phyloP scores from a whole-genome alignment of 1,284 basidiomycete species.

The Hypsizygus ulmarius region DNA sequence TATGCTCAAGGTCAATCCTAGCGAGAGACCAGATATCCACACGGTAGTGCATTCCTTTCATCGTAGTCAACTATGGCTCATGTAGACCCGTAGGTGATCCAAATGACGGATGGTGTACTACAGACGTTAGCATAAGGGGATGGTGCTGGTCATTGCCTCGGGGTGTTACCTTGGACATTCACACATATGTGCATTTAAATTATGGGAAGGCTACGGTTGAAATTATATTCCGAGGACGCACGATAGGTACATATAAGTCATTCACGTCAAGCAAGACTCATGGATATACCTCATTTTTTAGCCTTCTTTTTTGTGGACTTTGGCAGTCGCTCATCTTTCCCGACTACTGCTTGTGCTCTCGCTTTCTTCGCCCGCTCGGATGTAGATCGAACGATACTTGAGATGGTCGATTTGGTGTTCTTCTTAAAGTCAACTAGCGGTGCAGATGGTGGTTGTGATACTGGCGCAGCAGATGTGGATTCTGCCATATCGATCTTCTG shows the following conservation, averaged over 20 bases:
- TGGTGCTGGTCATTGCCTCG: background rate
- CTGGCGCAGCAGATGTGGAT: background rate
- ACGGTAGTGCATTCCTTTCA: conserved; percentile 43
- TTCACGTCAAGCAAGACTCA: too few species aligned
- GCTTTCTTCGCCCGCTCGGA: conserved; percentile 33
- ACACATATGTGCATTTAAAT: conserved; percentile 9
- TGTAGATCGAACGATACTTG: conserved; percentile 32
- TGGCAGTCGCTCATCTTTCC: conserved; percentile 4
- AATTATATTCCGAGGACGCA: background rate
- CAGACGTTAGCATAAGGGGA: conserved; percentile 47
- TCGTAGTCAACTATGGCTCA: background rate
- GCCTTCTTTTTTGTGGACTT: conserved; percentile 7
- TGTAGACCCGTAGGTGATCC: conserved; percentile 58
- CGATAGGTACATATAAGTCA: too few species aligned
- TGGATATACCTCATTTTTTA: conserved; percentile 1
- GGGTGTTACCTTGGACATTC: background rate
- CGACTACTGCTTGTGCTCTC: conserved; percentile 23
- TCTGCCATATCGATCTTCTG: conserved; percentile 12
- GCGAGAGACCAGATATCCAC: conserved; percentile 80
- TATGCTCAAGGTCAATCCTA: conserved; percentile 80
- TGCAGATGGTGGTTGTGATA: too few species aligned
- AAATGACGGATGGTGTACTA: conserved; percentile 64
- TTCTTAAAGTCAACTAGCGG: background rate
- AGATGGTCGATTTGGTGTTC: conserved; percentile 19
- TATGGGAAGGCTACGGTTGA: background rate